Evolutionary conservation across 2,329 filamentous ascomycete species (phyloP), one percentile per base, ranked within the genome.

Genomic region (Ophiosphaerella narmari): DNA sequence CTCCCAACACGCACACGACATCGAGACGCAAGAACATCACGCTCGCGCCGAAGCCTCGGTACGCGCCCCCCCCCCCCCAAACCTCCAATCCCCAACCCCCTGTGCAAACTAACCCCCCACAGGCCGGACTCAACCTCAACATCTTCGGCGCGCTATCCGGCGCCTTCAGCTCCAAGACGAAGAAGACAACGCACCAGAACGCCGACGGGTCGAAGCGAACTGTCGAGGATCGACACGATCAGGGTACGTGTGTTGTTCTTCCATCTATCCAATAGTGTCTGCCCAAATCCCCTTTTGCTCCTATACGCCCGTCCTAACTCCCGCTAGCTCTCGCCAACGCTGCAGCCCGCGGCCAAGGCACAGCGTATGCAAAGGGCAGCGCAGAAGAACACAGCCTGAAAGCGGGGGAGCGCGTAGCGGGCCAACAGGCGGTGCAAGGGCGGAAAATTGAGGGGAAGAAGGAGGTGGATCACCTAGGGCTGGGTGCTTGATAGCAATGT

Each of bases 71-170:
- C 23, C 13, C 32, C 14, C 41, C 50, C 38, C 14, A 1, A 1
- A 7, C 18, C 24, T 11, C 31, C 23, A 11, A 26, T 24, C 39
- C 32, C 32, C 13, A 18, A 18, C 3, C 16, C 16, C 16, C 16
- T 18, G 16, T 18, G 16, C 3, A 18, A 18, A 18, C 16, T 18
- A 18, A 18, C 18, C 32, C 39, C 32, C 34, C 32, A 37, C n/a
- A 70, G 59, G 70, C 67, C 2, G 69, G 69, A 8, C 60, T 74
- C 40, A 74, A 70, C 46, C 58, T 74, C 39, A 73, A 73, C 50
- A 47, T 74, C 52, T 61, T 72, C 48, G 69, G 65, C 50, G 68
- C 70, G 39, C 63, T 73, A 7, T 64, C 59, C 13, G 69, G 70
- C 54, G 66, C 63, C 23, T 59, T 73, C 16, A 55, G 48, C 14